Base-by-base conservation (phyloP, 768 basidiomycete genomes). In the Coprinopsis strossmayeri region DNA sequence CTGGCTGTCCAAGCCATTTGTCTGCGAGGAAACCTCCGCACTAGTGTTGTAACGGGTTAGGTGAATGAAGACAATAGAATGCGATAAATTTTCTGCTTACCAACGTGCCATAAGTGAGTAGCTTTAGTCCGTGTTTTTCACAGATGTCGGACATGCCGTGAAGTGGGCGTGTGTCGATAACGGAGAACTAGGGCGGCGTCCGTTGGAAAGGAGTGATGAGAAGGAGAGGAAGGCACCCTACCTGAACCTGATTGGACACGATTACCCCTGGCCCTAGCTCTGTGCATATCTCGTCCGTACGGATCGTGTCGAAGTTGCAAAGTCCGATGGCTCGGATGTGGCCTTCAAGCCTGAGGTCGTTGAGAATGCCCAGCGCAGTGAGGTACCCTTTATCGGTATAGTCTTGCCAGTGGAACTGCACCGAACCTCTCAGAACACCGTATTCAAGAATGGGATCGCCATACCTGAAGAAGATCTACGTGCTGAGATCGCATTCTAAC, bases 21-120 rank as follows among this genome's bases (percentile, higher is more conserved):
- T 90, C 85, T 2, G 84, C 69, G 41, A 90, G 70, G 62, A 90
- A 88, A 3, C 87, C 87, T 11, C 87, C 87, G 55, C 87, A 90
- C 87, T 90, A 17, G 58, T 17, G 27, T 28, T n/a, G n/a, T 23
- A 32, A 25, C n/a, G 11, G 17, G 26, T 37, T 24, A 34, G 12
- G 32, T 23, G 21, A 27, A 26, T 18, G 35, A 45, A 32, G 15
- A 35, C 28, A 28, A 34, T n/a, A 37, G 18, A 21, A 12, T 18
- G 3, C 9, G 17, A 20, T 13, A 41, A 45, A n/a, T n/a, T n/a
- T n/a, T n/a, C n/a, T n/a, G n/a, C 81, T 54, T 50, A 87, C 87
- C 52, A 90, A 64, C 0, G 87, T 86, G 17, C 87, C 88, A 55
- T 90, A 90, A 27, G 88, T 85, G 34, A 90, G 67, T 18, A 90